These are phyloP conservation scores for Tanacetum coccineum DNA, from an alignment of 129 eudicot genomes.

Conservation along the genomic window DNA sequence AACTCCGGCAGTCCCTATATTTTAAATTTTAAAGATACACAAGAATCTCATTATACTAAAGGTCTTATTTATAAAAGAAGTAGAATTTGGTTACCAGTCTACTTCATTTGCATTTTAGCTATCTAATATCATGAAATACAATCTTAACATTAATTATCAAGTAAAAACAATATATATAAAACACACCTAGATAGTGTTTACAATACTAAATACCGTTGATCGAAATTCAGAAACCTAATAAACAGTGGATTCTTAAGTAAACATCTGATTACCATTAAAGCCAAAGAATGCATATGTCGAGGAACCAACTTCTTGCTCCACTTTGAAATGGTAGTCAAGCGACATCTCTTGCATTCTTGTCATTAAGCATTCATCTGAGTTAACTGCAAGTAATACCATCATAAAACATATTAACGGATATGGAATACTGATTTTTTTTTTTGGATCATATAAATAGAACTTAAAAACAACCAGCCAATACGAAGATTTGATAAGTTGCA, in stretches of 20 bases:
- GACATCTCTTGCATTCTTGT: conserved; percentile 98
- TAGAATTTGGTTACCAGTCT: too few relatives aligned
- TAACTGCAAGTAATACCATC: conserved; percentile 39
- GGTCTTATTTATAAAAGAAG: too few relatives aligned
- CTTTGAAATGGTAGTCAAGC: conserved; percentile 73
- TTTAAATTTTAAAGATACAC: too few relatives aligned
- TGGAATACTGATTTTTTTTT: too few relatives aligned
- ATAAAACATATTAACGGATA: background rate
- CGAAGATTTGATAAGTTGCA: too few relatives aligned
- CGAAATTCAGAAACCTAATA: background rate
- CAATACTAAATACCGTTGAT: background rate
- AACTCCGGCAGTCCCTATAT: conserved; percentile 32
- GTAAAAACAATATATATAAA: background rate
- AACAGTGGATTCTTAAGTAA: background rate
- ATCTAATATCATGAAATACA: too few relatives aligned
- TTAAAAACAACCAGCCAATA: too few relatives aligned
- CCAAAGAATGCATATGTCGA: conserved; percentile 72
- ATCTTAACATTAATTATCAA: too few relatives aligned
- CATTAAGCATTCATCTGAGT: conserved; percentile 81
- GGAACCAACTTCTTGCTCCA: conserved; percentile 93
- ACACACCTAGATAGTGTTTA: background rate
- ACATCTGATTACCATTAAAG: conserved; percentile 53
- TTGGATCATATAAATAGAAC: too few relatives aligned
- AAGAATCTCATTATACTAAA: too few relatives aligned
- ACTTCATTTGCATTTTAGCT: too few relatives aligned